Conservation (phyloP, 768 basidiomycete genomes). For the Clavaria fumosa region DNA sequence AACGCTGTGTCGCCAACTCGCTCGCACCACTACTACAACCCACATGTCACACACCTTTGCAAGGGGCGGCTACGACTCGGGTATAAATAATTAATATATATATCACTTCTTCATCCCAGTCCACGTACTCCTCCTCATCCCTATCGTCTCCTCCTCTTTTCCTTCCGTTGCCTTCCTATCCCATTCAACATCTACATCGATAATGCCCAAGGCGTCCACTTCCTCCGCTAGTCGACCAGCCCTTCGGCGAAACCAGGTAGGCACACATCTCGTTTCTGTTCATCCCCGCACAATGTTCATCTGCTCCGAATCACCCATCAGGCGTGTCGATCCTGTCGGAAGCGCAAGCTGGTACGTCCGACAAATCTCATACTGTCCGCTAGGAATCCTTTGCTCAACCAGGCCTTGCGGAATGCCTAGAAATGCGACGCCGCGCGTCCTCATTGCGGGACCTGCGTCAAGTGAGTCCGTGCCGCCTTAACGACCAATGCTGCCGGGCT, state of each 20-base stretch:
- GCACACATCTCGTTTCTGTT: too few relatives aligned
- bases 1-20: too few relatives aligned
- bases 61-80: too few relatives aligned
- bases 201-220: conserved; percentile 57
- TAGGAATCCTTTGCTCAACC: background rate
- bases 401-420: conserved; percentile 22
- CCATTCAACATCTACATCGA: too few relatives aligned
- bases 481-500: background rate
- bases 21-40: too few relatives aligned
- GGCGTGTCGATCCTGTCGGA: conserved; percentile 75
- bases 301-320: conserved; percentile 21
- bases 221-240: conserved; percentile 39
- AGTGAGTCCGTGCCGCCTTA: conserved; percentile 29
- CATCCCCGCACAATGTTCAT: too few relatives aligned
- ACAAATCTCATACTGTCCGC: background rate
- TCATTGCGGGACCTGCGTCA: conserved; percentile 73
- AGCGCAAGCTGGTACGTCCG: conserved; percentile 59
- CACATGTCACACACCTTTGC: too few relatives aligned
- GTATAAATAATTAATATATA: too few relatives aligned
- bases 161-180: too few relatives aligned
- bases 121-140: too few relatives aligned
- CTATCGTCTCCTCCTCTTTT: too few relatives aligned
- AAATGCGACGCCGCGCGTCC: conserved; percentile 84
- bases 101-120: too few relatives aligned
- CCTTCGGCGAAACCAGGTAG: conserved; percentile 66